Evolutionary conservation across 2,329 filamentous ascomycete species (phyloP).

Genomic region (Pseudogymnoascus sp.): DNA sequence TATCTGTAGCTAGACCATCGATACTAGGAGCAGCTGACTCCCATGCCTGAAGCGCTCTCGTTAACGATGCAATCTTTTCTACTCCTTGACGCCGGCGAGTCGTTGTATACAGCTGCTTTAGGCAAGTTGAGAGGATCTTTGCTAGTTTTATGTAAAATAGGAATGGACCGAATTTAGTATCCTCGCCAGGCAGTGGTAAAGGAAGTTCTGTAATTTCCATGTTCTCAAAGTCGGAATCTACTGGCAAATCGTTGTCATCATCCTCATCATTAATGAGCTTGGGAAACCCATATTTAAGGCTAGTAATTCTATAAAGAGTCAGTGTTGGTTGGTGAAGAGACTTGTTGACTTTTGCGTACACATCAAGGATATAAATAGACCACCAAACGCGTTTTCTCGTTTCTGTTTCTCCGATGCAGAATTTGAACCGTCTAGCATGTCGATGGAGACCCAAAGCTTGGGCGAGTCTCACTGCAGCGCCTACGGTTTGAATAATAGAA

Average conservation of each 20-base stretch:
- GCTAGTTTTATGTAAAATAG: conserved; percentile 2
- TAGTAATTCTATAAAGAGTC: conserved; percentile 4
- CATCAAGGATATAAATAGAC: conserved; percentile 11
- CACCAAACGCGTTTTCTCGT: neutral
- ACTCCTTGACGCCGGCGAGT: conserved; percentile 5
- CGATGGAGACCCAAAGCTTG: neutral
- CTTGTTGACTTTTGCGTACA: neutral
- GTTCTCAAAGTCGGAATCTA: conserved; percentile 4
- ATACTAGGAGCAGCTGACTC: neutral
- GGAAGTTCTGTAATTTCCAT: neutral
- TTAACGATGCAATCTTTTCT: conserved; percentile 5
- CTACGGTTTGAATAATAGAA: neutral
- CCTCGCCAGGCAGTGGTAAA: conserved; percentile 7
- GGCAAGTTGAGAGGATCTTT: neutral
- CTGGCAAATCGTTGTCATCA: conserved; percentile 8
- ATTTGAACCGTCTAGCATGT: neutral
- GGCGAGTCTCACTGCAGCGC: neutral
- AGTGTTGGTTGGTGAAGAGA: neutral
- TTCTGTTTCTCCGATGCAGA: neutral
- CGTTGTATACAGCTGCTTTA: conserved; percentile 9
- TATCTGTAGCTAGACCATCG: neutral
- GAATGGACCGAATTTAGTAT: neutral
- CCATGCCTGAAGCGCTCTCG: conserved; percentile 2
- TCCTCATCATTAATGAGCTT: conserved; percentile 8
- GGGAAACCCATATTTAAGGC: conserved; percentile 4